Percentiles rank a stretch among this genome's conserved stretches.
Evolutionary conservation across 805 yeast species (phyloP).

Genomic region (Metschnikowia orientalis): DNA sequence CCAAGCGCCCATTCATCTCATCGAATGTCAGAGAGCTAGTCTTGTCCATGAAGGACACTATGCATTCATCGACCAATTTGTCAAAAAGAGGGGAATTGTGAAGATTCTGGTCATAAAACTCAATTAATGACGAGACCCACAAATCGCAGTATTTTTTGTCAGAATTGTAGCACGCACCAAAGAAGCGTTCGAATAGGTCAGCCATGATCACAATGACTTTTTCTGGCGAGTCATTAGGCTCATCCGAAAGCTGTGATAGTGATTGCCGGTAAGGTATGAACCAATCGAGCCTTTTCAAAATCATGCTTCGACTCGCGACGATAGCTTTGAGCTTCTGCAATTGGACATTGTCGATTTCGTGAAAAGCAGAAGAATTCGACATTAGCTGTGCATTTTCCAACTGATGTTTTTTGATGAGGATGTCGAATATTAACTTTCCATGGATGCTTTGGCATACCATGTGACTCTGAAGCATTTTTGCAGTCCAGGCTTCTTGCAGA

Average conservation of each 20-base stretch:
- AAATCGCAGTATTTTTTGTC: conserved; percentile 12
- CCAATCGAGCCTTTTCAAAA: conserved; percentile 9
- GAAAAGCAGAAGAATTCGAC: no score
- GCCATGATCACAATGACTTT: conserved; percentile 8
- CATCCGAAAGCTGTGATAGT: conserved; percentile 5
- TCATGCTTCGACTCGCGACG: conserved; percentile 11
- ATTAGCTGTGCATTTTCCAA: not conserved
- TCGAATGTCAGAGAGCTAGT: conserved; percentile 3
- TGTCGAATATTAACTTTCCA: conserved; percentile 11
- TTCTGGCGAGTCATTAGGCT: conserved; percentile 6
- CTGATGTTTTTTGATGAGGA: conserved; percentile 6
- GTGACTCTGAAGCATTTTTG: conserved; percentile 5
- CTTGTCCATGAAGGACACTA: conserved; percentile 5
- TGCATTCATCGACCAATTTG: conserved; percentile 6
- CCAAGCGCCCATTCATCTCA: conserved; percentile 2
- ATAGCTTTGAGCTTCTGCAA: conserved; percentile 14
- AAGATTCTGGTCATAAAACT: conserved; percentile 5
- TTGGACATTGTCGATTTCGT: not conserved
- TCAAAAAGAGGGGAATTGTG: conserved; percentile 4
- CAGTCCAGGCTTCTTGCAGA: not conserved
- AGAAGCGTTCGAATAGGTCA: conserved; percentile 14
- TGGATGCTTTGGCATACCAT: conserved; percentile 10
- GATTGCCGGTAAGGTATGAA: conserved; percentile 11
- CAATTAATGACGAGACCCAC: conserved; percentile 11
- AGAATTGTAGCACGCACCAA: conserved; percentile 11